Conservation (phyloP, 1,284 basidiomycete genomes). For the Gymnopus androsaceus region DNA sequence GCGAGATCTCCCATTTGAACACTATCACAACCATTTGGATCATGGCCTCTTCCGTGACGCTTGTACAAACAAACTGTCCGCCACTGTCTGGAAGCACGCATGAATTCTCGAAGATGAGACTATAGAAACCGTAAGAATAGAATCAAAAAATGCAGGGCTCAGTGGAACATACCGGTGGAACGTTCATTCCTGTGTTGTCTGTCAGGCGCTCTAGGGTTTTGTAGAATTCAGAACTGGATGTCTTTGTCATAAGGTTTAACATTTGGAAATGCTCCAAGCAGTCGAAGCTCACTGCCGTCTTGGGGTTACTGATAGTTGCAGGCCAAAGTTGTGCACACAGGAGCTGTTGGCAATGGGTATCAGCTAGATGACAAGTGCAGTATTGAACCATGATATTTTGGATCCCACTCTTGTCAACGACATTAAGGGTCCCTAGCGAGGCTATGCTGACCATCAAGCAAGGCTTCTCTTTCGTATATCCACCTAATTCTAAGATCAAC, state of each 20-base stretch:
- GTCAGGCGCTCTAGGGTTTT: slow-evolving; percentile 19
- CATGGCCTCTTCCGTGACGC: slow-evolving; percentile 20
- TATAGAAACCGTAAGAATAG: neutral
- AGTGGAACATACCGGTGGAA: slow-evolving; percentile 13
- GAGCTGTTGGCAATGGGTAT: slow-evolving; percentile 22
- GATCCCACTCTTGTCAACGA: slow-evolving; percentile 21
- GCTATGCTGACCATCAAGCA: neutral
- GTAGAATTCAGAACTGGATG: slow-evolving; percentile 28
- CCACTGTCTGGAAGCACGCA: slow-evolving; percentile 18
- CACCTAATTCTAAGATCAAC: neutral
- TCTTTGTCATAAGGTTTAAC: slow-evolving; percentile 26
- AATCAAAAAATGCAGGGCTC: neutral
- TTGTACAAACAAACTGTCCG: slow-evolving; percentile 22
- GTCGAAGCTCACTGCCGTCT: slow-evolving; percentile 26
- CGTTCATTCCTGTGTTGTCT: slow-evolving; percentile 20
- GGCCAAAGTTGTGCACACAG: slow-evolving; percentile 23
- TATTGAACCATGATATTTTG: slow-evolving; percentile 24
- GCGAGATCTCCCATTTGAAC: slow-evolving; percentile 18
- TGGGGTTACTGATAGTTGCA: slow-evolving; percentile 21
- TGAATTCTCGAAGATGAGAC: slow-evolving; percentile 15
- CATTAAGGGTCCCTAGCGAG: slow-evolving; percentile 9
- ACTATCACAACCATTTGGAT: slow-evolving; percentile 11
- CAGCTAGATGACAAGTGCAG: slow-evolving; percentile 21
- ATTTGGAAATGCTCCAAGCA: slow-evolving; percentile 28
- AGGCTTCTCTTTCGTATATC: slow-evolving; percentile 1